Conservation (phyloP, 805 yeast species). For the Candida silvatica region DNA sequence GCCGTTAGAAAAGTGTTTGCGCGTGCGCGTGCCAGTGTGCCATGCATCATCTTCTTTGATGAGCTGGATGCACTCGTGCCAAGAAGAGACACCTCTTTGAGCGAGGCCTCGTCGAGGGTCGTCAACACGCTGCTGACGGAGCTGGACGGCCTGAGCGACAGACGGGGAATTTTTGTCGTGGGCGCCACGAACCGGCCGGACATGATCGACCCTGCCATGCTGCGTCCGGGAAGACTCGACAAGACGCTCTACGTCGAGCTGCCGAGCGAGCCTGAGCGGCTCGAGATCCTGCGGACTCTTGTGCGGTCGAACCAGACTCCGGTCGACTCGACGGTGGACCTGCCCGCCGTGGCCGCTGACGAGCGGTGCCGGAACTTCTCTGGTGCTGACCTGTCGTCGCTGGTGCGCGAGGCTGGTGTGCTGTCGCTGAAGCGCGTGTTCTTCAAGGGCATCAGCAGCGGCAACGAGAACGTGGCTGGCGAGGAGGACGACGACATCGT, state of each 20-base stretch:
- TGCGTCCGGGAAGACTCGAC: constrained; percentile 93
- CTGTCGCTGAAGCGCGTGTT: constrained; percentile 71
- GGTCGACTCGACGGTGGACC: constrained; percentile 50
- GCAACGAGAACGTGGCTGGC: constrained; percentile 32
- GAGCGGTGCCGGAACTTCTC: constrained; percentile 81
- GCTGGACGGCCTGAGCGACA: constrained; percentile 86
- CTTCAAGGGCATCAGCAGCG: constrained; percentile 39
- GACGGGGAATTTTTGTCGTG: constrained; percentile 87
- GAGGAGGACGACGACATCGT: constrained; percentile 14
- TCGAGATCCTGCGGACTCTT: constrained; percentile 74
- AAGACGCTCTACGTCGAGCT: constrained; percentile 87
- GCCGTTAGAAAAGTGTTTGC: constrained; percentile 91
- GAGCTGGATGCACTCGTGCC: constrained; percentile 96
- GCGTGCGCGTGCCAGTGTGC: constrained; percentile 91
- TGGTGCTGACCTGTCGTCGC: constrained; percentile 92
- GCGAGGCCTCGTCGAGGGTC: constrained; percentile 87
- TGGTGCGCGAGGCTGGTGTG: constrained; percentile 92
- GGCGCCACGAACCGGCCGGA: constrained; percentile 98
- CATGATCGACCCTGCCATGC: constrained; percentile 97
- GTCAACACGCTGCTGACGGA: constrained; percentile 93
- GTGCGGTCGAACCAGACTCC: constrained; percentile 73
- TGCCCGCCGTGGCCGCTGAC: constrained; percentile 57
- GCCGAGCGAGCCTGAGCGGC: constrained; percentile 70
- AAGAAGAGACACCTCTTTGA: constrained; percentile 76
- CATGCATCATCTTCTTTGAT: constrained; percentile 90